Percentiles rank a stretch among this genome's conserved stretches.
These are phyloP conservation scores for Hordeum marinum DNA, from an alignment of 176 grass and related monocot species.

Conservation along the genomic window DNA sequence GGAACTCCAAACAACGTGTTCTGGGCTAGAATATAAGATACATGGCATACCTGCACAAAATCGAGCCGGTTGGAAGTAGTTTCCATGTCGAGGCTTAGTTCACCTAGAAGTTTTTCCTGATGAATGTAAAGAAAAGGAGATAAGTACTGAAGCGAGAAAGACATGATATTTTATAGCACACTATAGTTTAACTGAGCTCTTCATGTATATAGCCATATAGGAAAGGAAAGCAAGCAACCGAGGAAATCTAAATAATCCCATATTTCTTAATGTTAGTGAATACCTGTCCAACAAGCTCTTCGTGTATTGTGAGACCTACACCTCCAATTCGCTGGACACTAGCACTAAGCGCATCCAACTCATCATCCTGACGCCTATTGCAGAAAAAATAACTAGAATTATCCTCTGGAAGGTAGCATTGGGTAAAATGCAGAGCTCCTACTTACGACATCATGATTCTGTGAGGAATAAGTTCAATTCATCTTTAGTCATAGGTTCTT, in stretches of 20 bases:
- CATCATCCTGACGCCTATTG: conserved; percentile 77
- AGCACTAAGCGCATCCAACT: conserved; percentile 81
- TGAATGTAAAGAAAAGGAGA: not conserved
- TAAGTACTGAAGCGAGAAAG: not conserved
- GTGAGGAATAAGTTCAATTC: not conserved
- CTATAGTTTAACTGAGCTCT: not conserved
- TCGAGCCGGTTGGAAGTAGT: conserved; percentile 83
- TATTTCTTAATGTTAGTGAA: not conserved
- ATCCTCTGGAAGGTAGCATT: not conserved
- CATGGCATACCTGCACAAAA: conserved; percentile 69
- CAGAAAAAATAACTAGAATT: not conserved
- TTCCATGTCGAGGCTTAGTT: conserved; percentile 88
- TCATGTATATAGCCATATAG: not conserved
- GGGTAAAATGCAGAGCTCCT: not conserved
- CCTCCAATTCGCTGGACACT: conserved; percentile 88
- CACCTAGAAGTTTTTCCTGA: conserved; percentile 85
- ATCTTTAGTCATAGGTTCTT: not conserved
- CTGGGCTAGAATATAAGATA: not conserved
- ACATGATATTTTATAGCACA: not conserved
- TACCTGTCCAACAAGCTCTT: conserved; percentile 87
- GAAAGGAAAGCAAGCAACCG: not conserved
- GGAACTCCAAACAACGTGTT: not conserved
- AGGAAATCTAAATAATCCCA: not conserved
- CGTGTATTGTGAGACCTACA: conserved; percentile 90
- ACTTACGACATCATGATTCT: not conserved